A percentile compares a stretch with the other conserved stretches of the same genome.
phyloP scores from a whole-genome alignment of 306 rosid genomes.

The Cucurbita ficifolia region DNA sequence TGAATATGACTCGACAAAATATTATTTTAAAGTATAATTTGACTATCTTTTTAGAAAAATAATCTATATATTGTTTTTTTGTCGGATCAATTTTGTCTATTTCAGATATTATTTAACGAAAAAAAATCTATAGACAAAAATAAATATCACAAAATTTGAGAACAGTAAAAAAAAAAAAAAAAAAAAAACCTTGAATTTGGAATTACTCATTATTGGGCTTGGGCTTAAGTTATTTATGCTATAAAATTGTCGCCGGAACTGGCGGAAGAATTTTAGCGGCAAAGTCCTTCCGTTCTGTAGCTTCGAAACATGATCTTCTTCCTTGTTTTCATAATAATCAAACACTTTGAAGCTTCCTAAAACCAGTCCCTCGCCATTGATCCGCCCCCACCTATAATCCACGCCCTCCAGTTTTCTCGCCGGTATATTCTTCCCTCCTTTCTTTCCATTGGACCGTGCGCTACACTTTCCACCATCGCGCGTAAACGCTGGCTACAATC shows the following conservation, averaged over 20 bases:
- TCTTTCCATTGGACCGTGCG: background rate
- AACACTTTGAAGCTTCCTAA: background rate
- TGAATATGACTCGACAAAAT: too few relatives aligned
- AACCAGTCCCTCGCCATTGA: background rate
- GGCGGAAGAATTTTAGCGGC: background rate
- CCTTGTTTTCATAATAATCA: background rate
- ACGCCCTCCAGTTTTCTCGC: background rate
- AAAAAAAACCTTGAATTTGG: too few relatives aligned
- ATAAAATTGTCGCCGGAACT: background rate
- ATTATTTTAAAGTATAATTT: too few relatives aligned
- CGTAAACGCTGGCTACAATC: slow-evolving; percentile 20
- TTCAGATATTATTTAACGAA: too few relatives aligned
- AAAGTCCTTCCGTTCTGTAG: background rate
- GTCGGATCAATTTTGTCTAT: too few relatives aligned
- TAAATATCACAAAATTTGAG: too few relatives aligned
- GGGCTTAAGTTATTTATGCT: background rate
- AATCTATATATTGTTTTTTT: too few relatives aligned
- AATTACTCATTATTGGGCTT: background rate
- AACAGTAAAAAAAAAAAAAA: too few relatives aligned
- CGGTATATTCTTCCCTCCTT: background rate
- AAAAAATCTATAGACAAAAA: too few relatives aligned
- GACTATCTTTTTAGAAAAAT: too few relatives aligned
- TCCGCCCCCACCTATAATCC: background rate
- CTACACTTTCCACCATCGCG: fast-evolving
- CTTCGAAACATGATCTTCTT: background rate